These are phyloP conservation scores for Mycena leptocephala DNA, from an alignment of 768 basidiomycete species.

Conservation along the genomic window DNA sequence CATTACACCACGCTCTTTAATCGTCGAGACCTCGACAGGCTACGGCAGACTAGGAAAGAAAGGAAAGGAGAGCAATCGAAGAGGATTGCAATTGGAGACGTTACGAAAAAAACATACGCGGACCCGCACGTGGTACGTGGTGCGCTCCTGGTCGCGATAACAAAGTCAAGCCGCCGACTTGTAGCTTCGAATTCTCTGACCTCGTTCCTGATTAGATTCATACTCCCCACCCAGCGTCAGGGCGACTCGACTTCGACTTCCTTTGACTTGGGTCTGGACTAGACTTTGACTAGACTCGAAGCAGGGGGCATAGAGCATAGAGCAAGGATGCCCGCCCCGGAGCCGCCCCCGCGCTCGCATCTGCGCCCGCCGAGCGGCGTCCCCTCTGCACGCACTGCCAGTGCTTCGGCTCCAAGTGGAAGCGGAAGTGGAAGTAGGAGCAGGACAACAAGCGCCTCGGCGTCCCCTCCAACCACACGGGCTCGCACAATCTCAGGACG, in stretches of 20 bases:
- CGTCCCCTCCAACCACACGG: no score
- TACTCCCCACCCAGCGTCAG: neutral
- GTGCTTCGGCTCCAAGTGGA: neutral
- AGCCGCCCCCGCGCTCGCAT: conserved; percentile 19
- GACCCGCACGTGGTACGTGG: no score
- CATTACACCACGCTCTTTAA: neutral
- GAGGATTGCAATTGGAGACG: no score
- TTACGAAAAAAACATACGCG: no score
- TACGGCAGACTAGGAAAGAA: no score
- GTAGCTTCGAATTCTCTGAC: no score
- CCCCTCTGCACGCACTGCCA: neutral
- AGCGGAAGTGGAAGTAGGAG: neutral
- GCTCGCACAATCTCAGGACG: neutral
- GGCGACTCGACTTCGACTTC: neutral
- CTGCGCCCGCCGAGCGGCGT: neutral
- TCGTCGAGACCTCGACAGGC: no score
- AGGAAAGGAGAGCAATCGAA: no score
- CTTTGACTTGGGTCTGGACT: no score
- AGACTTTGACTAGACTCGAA: neutral
- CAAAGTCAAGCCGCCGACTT: no score
- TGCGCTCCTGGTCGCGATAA: no score
- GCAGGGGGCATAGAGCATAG: neutral
- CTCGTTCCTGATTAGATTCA: neutral
- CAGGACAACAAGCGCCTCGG: neutral
- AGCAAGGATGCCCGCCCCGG: neutral